Evolutionary conservation across 1,284 basidiomycete genomes (phyloP), one percentile per base, ranked within the genome.

Genomic region (Pholiota adiposa): DNA sequence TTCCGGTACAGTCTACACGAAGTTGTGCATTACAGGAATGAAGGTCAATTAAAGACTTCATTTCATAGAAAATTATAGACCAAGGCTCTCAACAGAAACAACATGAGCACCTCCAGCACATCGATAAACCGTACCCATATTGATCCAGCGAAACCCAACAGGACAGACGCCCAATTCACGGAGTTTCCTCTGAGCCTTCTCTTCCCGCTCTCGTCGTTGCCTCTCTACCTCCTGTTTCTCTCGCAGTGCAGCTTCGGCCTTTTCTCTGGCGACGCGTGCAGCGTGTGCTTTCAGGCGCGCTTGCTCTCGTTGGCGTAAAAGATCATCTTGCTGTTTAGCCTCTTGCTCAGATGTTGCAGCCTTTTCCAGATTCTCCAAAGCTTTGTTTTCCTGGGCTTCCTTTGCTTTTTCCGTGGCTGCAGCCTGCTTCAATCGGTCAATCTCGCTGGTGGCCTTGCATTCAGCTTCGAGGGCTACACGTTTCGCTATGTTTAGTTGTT

Each of bases 51-150:
- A 16, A 12, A 9, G 36, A 31, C 29, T n/a, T n/a, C n/a, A n/a
- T n/a, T n/a, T n/a, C n/a, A n/a, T n/a, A 31, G 51, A 19, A 1
- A 19, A 38, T 55, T 59, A 63, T 44, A 66, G 50, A 11, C 67
- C 68, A 19, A 71, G 60, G 34, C 66, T 61, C 11, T 25, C 43
- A 40, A 60, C 41, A 12, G 65, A 48, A 8, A 88, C 71, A 49
- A 74, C 82, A 70, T 88, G 86, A 1, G 58, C 8, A 0, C 87
- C 87, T 11, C 82, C 87, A 2, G 76, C 74, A 66, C 87, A 89
- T 2, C 80, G 73, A 74, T 86, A 88, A 1, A 84, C 82, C 11
- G 62, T 62, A 0, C 48, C 41, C 51, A 77, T 71, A 55, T 74
- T 76, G 50, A 83, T 79, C 87, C 87, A 89, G 14, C 61, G 69